Conservation (phyloP, 2,329 filamentous ascomycete species). For the Calonectria crousiana region DNA sequence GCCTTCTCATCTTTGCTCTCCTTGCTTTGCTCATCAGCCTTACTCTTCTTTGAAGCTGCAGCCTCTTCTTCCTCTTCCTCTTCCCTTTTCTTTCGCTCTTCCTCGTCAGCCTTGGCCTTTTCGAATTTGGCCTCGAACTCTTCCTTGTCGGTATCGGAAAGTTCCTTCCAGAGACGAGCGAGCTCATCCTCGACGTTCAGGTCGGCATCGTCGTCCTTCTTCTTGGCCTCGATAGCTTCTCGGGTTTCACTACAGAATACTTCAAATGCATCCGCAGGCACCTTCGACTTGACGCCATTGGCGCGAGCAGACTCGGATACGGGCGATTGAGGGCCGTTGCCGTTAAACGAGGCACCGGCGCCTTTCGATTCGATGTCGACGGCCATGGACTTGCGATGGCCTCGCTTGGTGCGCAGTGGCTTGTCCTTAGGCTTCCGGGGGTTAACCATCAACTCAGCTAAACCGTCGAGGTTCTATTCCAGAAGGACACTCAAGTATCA, state of each 20-base stretch:
- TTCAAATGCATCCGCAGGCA: slow-evolving; percentile 64
- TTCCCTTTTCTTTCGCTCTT: slow-evolving; percentile 47
- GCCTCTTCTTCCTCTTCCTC: slow-evolving; percentile 36
- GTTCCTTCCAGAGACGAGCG: slow-evolving; percentile 65
- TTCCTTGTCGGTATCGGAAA: slow-evolving; percentile 62
- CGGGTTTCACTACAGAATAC: slow-evolving; percentile 66
- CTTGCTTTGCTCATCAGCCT: slow-evolving; percentile 47
- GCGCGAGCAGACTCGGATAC: slow-evolving; percentile 61
- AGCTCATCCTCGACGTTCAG: slow-evolving; percentile 67
- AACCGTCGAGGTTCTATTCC: slow-evolving; percentile 49
- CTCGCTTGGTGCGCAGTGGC: slow-evolving; percentile 79
- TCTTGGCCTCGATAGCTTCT: slow-evolving; percentile 57
- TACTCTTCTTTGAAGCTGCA: slow-evolving; percentile 34
- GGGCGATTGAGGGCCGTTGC: slow-evolving; percentile 60
- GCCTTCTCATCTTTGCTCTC: slow-evolving; percentile 36
- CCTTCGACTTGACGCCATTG: slow-evolving; percentile 60
- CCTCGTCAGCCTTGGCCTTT: slow-evolving; percentile 41
- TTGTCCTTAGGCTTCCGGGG: slow-evolving; percentile 78
- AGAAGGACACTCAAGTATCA: slow-evolving; percentile 49
- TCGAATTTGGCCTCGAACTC: slow-evolving; percentile 57
- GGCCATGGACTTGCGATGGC: slow-evolving; percentile 72
- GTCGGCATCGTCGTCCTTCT: slow-evolving; percentile 51
- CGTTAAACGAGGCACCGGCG: slow-evolving; percentile 57
- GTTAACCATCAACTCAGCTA: slow-evolving; percentile 52
- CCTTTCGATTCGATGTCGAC: slow-evolving; percentile 58